These are phyloP conservation scores for Epichloe aotearoae DNA, from an alignment of 2,329 filamentous ascomycete genomes.

Conservation along the genomic window DNA sequence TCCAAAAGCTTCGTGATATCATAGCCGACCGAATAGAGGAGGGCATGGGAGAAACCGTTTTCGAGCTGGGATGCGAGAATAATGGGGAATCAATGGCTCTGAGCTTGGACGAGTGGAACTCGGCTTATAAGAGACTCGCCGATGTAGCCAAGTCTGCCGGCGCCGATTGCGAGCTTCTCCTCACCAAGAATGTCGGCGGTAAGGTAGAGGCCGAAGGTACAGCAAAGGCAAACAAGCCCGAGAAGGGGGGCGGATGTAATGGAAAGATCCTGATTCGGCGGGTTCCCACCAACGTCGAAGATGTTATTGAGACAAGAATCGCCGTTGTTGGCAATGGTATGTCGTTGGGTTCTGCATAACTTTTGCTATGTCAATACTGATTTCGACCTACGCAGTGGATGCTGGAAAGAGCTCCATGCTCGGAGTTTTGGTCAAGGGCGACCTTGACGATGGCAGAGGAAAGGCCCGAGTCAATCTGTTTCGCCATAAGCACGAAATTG, in stretches of 20 bases:
- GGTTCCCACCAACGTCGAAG: constrained; percentile 59
- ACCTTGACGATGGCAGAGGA: constrained; percentile 85
- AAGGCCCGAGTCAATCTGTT: constrained; percentile 93
- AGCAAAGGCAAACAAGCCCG: constrained; percentile 27
- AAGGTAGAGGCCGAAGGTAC: constrained; percentile 54
- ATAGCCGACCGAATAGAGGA: constrained; percentile 61
- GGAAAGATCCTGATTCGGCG: constrained; percentile 82
- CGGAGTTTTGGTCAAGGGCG: constrained; percentile 89
- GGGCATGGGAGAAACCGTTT: constrained; percentile 77
- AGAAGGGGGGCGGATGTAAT: constrained; percentile 58
- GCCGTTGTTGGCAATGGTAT: constrained; percentile 88
- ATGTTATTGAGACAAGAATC: constrained; percentile 90
- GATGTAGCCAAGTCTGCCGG: constrained; percentile 49
- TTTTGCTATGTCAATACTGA: background rate
- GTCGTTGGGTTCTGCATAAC: constrained; percentile 7
- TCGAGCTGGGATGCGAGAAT: constrained; percentile 86
- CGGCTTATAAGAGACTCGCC: constrained; percentile 52
- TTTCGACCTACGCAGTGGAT: constrained; percentile 47
- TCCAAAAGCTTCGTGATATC: constrained; percentile 50
- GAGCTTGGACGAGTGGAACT: constrained; percentile 59
- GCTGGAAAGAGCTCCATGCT: constrained; percentile 95
- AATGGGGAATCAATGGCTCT: constrained; percentile 77
- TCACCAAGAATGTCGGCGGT: constrained; percentile 85
- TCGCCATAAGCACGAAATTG: constrained; percentile 94
- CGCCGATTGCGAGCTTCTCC: constrained; percentile 67